Evolutionary conservation across 139 green algal species (phyloP), one percentile per base, ranked within the genome.

Genomic region (Spirogloea muscicola): DNA sequence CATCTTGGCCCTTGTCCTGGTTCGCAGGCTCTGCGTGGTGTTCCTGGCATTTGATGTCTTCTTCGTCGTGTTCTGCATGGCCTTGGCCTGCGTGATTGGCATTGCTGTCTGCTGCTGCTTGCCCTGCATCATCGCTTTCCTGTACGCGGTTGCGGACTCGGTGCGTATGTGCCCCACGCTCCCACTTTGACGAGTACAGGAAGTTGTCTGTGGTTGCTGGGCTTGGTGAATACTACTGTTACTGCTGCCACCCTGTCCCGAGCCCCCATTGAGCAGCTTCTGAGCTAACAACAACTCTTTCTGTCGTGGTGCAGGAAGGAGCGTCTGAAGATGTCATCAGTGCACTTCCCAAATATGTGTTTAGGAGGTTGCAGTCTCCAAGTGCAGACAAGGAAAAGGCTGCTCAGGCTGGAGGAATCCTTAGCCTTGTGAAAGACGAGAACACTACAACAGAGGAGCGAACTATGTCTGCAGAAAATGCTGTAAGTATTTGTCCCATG

Each of bases 71-170:
- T 71, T 82, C 74, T 80, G 46, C 67, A 27, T 74, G 10, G 67
- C 74, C 37, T 39, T 82, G 41, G 41, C 67, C 21, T 76, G 65
- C n/a, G 44, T 82, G 42, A 66, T 82, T n/a, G 65, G 74, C 57
- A 29, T 82, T 16, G 74, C 74, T 40, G 64, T 82, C 44, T 82
- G 74, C 74, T 82, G 74, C 67, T 82, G 74, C 67, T 66, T 82
- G 57, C 74, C 74, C 44, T 82, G 74, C 67, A 76, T 82, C 34
- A 82, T 82, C 39, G 67, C 64, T 2, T 39, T 82, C 5, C 65
- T 82, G 36, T 76, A 76, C 21, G 48, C 74, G 31, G 40, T 82
- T 33, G 67, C 36, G 21, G 74, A 82, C 41, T 66, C 46, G 62
- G 63, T 79, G 41, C 34, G 25, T 75, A 18, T 21, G n/a, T 21